Conservation (phyloP, 140 eudicot genomes). For the Stevia rebaudiana region DNA sequence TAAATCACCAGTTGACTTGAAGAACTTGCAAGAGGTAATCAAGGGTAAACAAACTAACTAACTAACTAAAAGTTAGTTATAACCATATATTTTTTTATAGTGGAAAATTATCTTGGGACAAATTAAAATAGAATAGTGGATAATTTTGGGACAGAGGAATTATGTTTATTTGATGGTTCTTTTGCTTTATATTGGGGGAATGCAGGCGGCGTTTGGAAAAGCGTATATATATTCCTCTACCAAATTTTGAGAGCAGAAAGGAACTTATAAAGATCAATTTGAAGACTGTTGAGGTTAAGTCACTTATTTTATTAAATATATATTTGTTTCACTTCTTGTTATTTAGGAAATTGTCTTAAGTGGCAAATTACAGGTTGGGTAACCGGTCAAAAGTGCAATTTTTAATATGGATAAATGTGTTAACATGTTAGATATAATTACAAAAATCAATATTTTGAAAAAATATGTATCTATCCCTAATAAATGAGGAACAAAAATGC, state of each 20-base stretch:
- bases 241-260: conserved; percentile 84
- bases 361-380: not conserved
- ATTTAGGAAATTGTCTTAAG: not conserved
- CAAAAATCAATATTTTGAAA: not conserved
- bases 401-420: not conserved
- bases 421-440: not conserved
- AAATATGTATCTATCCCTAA: too few relatives aligned
- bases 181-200: not conserved
- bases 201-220: conserved; percentile 90
- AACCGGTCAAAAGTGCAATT: not conserved
- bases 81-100: not conserved
- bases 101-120: not conserved
- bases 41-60: too few relatives aligned
- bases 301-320: not conserved
- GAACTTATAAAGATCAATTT: conserved; percentile 83
- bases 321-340: not conserved
- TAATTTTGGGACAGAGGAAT: not conserved
- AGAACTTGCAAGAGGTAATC: not conserved
- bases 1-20: not conserved
- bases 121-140: not conserved
- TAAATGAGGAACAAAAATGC: too few relatives aligned
- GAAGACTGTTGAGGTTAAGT: conserved; percentile 67
- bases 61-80: not conserved
- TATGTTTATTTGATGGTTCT: not conserved
- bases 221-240: conserved; percentile 88